Evolutionary conservation across 257 asterid species (phyloP).

Genomic region (Solanum etuberosum): DNA sequence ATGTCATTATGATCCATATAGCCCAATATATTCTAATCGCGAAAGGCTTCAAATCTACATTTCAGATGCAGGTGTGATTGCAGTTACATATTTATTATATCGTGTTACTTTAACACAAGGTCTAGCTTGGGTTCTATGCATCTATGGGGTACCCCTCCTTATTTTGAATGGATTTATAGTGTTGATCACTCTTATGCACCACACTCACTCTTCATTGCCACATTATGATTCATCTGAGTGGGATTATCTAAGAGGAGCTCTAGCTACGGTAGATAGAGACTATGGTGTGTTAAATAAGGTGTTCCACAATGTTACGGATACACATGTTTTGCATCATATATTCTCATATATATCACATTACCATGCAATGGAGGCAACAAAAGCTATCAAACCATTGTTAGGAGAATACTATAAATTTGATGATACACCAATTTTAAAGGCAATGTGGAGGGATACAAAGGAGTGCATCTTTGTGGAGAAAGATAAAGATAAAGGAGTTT

Average conservation of each 20-base stretch:
- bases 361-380: conserved; percentile 8
- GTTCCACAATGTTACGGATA: neutral
- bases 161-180: too few species aligned
- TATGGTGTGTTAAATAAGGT: neutral
- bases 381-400: conserved; percentile 1
- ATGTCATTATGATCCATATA: conserved; percentile 1
- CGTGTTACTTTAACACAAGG: neutral
- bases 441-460: conserved; percentile 1
- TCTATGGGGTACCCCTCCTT: neutral
- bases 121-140: neutral
- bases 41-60: neutral
- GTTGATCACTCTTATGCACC: too few species aligned
- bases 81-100: neutral
- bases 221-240: conserved; percentile 3
- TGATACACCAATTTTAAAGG: neutral
- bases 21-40: neutral
- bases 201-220: neutral
- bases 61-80: neutral
- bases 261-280: conserved; percentile 3
- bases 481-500: conserved; percentile 1
- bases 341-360: conserved; percentile 1
- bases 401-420: neutral
- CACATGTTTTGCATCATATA: conserved; percentile 6
- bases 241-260: neutral
- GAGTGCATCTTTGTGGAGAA: conserved; percentile 5